Base-by-base conservation (phyloP, 345 rosid species). In the Heritiera fomes region DNA sequence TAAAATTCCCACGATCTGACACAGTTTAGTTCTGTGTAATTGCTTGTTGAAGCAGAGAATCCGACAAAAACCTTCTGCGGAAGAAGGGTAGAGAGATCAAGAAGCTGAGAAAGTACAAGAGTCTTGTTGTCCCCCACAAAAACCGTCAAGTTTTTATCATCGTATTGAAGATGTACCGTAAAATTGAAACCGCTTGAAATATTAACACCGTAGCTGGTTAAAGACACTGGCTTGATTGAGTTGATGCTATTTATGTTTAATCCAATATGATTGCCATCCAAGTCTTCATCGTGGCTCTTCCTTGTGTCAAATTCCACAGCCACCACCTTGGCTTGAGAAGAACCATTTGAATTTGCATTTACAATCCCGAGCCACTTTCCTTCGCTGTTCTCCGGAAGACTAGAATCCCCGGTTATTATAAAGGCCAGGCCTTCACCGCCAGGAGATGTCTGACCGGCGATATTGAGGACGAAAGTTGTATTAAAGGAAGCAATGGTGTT, bases 341-440 rank as follows among this genome's bases (percentile, higher is more conserved):
- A 58, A 5, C 81, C 76, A n/a, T 90, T 84, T 17, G 85, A 71
- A 10, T 0, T 73, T 11, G 52, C 69, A 72, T 91, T 91, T 62
- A 91, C 89, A 2, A 91, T 70, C 45, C 96, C 89, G 0, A 92
- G 93, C 96, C 98, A 92, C 73, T 87, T 75, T 32, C 97, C 94
- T 0, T 80, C 7, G 79, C 96, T 91, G 50, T 76, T 75, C 0
- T 11, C 40, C 0, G 92, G 93, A 65, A 81, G 84, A 17, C 7
- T 1, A 3, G 1, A 2, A 52, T 81, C 47, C 0, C 63, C 82
- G 8, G 93, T 79, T 66, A 94, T 34, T 53, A 85, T 73, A 75
- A 94, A 94, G 38, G 97, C 92, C 75, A 94, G 53, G 47, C 98
- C 96, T 77, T 94, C 38, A 34, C 96, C 97, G 0, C 92, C 38